Percentiles rank a stretch among this genome's conserved stretches.
Evolutionary conservation across 805 yeast genomes (phyloP).

Genomic region (Wickerhamomyces hampshirensis): DNA sequence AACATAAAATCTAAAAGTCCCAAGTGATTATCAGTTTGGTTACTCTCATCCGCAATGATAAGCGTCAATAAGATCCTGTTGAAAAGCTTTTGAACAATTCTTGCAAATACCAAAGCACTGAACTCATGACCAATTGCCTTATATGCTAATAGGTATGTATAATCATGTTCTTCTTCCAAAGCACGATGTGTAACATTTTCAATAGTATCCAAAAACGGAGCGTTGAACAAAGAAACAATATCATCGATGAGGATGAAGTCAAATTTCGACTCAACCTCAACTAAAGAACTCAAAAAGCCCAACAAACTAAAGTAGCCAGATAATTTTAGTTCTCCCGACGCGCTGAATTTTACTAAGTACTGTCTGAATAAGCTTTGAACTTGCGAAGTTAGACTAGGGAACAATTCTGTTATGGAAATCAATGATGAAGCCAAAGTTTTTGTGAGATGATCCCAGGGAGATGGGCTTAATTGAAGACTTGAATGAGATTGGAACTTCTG

Average conservation of each 20-base stretch:
- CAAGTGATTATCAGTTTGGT: neutral
- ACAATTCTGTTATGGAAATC: conserved; percentile 22
- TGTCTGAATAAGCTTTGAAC: conserved; percentile 19
- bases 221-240: conserved; percentile 22
- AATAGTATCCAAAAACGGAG: conserved; percentile 15
- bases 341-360: conserved; percentile 22
- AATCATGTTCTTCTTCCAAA: conserved; percentile 23
- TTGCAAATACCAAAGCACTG: conserved; percentile 30
- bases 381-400: conserved; percentile 23
- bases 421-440: conserved; percentile 29
- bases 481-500: conserved; percentile 41
- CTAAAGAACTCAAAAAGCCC: conserved; percentile 33
- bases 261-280: conserved; percentile 16
- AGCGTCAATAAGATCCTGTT: conserved; percentile 11
- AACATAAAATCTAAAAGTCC: conserved; percentile 8
- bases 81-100: conserved; percentile 21
- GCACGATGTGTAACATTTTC: conserved; percentile 30
- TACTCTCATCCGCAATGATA: conserved; percentile 1
- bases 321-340: conserved; percentile 11
- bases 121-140: conserved; percentile 32
- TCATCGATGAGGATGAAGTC: conserved; percentile 17
- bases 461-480: conserved; percentile 29
- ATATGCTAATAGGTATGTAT: conserved; percentile 30
- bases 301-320: conserved; percentile 29
- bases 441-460: conserved; percentile 38